Evolutionary conservation across 2,329 filamentous ascomycete species (phyloP).

Genomic region (Verticillium klebahnii): DNA sequence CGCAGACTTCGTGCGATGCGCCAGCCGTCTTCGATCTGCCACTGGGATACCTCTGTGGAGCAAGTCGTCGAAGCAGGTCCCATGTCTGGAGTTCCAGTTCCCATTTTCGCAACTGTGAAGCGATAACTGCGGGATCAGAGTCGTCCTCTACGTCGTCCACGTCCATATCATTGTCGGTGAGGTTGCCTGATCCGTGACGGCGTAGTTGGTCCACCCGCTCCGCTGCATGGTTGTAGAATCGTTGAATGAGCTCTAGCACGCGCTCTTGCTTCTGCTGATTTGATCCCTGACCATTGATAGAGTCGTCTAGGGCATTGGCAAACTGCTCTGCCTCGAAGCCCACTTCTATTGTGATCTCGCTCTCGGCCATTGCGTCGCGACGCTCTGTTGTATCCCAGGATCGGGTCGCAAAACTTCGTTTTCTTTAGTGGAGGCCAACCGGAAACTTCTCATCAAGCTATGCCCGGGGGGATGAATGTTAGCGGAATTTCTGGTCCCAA

Average conservation of each 20-base stretch:
- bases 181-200: slow-evolving; percentile 27
- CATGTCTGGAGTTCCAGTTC: slow-evolving; percentile 86
- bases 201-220: slow-evolving; percentile 39
- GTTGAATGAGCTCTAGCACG: slow-evolving; percentile 63
- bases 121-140: slow-evolving; percentile 15
- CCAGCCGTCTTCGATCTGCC: not conserved
- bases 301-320: slow-evolving; percentile 75
- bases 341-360: not conserved
- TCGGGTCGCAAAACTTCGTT: not conserved
- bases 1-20: slow-evolving; percentile 29
- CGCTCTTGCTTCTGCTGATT: slow-evolving; percentile 55
- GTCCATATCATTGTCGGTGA: slow-evolving; percentile 51
- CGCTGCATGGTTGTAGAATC: slow-evolving; percentile 55
- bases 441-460: no score
- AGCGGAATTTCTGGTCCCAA: no score
- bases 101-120: slow-evolving; percentile 45
- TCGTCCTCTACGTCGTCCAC: slow-evolving; percentile 43
- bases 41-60: slow-evolving; percentile 62
- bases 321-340: slow-evolving; percentile 76
- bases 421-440: not conserved
- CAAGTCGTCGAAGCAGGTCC: slow-evolving; percentile 73
- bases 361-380: not conserved
- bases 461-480: no score
- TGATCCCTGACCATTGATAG: slow-evolving; percentile 47
- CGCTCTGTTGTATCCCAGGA: not conserved